Percentiles rank a stretch among this genome's conserved stretches.
Conservation (phyloP, 1,139 yeast species). For the Yamadazyma dushanensis region DNA sequence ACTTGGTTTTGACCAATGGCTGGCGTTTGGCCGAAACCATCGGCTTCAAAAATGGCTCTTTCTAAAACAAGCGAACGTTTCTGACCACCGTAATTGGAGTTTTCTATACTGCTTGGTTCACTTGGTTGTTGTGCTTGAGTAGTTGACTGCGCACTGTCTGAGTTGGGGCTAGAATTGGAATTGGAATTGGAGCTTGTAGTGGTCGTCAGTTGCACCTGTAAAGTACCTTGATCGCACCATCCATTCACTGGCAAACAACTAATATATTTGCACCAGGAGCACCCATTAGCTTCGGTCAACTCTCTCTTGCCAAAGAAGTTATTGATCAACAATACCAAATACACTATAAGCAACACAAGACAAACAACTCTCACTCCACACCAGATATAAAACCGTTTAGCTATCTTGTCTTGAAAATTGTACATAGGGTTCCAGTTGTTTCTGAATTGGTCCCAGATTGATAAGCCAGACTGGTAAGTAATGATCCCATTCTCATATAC, state of each 20-base stretch:
- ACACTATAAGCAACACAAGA: constrained; percentile 49
- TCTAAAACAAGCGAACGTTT: not conserved
- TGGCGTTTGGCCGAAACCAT: too few relatives aligned
- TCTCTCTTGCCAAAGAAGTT: constrained; percentile 52
- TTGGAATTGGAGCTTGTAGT: not conserved
- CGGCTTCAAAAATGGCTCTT: not conserved
- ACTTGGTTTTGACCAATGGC: not conserved
- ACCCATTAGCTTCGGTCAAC: constrained; percentile 27
- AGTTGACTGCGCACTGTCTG: too few relatives aligned
- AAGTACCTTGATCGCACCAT: constrained; percentile 64
- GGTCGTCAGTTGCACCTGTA: not conserved
- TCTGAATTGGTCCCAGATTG: constrained; percentile 42
- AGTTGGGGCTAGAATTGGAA: too few relatives aligned
- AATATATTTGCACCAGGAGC: constrained; percentile 74
- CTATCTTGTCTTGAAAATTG: constrained; percentile 36
- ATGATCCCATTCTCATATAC: constrained; percentile 45
- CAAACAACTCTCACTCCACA: constrained; percentile 45
- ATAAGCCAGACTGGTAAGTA: constrained; percentile 35
- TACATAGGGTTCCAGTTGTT: constrained; percentile 45
- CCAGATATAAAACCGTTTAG: constrained; percentile 48
- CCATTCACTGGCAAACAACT: constrained; percentile 71
- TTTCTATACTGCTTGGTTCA: constrained; percentile 9
- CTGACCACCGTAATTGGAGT: constrained; percentile 5
- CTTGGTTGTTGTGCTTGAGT: too few relatives aligned
- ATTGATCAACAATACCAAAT: constrained; percentile 48